Evolutionary conservation across 2,329 filamentous ascomycete species (phyloP).

Genomic region (Pseudocercospora crystallina): DNA sequence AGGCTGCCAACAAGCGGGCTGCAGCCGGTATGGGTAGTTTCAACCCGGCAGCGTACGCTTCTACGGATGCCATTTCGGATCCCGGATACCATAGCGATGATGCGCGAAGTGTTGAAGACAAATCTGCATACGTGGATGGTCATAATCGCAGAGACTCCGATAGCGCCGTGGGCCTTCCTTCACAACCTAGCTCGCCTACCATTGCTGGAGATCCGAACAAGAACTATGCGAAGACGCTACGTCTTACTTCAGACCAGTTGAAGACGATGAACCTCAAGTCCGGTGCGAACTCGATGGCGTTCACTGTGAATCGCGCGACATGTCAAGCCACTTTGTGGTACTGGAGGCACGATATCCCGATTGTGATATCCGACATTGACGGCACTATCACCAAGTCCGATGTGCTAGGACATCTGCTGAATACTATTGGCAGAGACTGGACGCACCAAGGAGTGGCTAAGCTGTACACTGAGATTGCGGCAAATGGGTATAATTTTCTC

Average conservation of each 20-base stretch:
- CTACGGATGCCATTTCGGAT: conserved; percentile 82
- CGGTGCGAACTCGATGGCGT: conserved; percentile 91
- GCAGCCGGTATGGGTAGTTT: conserved; percentile 49
- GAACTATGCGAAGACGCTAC: conserved; percentile 95
- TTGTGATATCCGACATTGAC: conserved; percentile 98
- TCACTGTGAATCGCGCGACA: conserved; percentile 92
- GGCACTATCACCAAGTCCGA: conserved; percentile 88
- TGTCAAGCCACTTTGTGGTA: conserved; percentile 91
- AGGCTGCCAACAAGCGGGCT: conserved; percentile 71
- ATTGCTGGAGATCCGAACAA: conserved; percentile 67
- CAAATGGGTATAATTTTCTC: conserved; percentile 98
- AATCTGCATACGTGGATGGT: conserved; percentile 36
- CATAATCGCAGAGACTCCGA: conserved; percentile 69
- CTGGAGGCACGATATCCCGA: conserved; percentile 86
- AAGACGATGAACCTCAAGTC: conserved; percentile 78
- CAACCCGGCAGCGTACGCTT: conserved; percentile 53
- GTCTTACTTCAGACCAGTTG: conserved; percentile 91
- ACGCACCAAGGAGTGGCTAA: conserved; percentile 96
- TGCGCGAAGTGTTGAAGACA: conserved; percentile 55
- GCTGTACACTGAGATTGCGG: conserved; percentile 90
- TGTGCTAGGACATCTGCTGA: conserved; percentile 75
- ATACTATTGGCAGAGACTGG: conserved; percentile 97
- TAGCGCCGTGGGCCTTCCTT: conserved; percentile 65
- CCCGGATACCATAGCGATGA: conserved; percentile 95
- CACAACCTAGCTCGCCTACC: conserved; percentile 53